Percentiles rank a stretch among this genome's conserved stretches.
Conservation (phyloP, 1,284 basidiomycete genomes). For the Phellinidium pouzarii region DNA sequence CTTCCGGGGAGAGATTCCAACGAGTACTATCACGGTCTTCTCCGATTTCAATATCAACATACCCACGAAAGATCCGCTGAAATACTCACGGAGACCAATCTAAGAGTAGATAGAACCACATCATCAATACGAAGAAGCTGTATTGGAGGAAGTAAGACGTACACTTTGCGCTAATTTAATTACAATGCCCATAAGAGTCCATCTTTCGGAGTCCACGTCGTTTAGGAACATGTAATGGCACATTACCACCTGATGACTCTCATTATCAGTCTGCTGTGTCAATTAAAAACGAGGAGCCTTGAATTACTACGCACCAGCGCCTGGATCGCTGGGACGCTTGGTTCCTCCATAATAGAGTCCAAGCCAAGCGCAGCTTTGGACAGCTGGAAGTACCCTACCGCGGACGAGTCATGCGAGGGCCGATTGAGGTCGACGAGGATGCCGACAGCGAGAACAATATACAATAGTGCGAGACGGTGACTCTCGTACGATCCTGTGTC, state of each 20-base stretch:
- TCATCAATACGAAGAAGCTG: constrained; percentile 12
- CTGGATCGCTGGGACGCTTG: constrained; percentile 54
- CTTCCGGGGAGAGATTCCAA: constrained; percentile 54
- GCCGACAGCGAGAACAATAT: constrained; percentile 41
- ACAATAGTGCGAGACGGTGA: constrained; percentile 36
- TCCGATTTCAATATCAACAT: not conserved
- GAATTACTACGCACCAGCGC: constrained; percentile 42
- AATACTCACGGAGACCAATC: constrained; percentile 57
- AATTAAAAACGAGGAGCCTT: not conserved
- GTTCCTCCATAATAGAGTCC: constrained; percentile 56
- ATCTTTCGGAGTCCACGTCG: constrained; percentile 57
- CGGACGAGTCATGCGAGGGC: constrained; percentile 43
- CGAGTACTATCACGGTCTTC: constrained; percentile 61
- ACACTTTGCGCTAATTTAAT: constrained; percentile 65
- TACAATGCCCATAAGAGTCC: constrained; percentile 61
- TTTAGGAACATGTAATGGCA: constrained; percentile 65
- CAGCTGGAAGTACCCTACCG: constrained; percentile 53
- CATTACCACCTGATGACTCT: constrained; percentile 46
- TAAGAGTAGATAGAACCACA: constrained; percentile 26
- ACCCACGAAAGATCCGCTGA: constrained; percentile 7
- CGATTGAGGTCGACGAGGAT: constrained; percentile 43
- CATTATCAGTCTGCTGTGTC: constrained; percentile 12
- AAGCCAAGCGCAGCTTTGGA: constrained; percentile 50
- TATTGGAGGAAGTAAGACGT: constrained; percentile 28
- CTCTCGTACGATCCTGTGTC: constrained; percentile 39